Base-by-base conservation (phyloP, 192 early-diverging fungal species). In the Coemansia sp. region DNA sequence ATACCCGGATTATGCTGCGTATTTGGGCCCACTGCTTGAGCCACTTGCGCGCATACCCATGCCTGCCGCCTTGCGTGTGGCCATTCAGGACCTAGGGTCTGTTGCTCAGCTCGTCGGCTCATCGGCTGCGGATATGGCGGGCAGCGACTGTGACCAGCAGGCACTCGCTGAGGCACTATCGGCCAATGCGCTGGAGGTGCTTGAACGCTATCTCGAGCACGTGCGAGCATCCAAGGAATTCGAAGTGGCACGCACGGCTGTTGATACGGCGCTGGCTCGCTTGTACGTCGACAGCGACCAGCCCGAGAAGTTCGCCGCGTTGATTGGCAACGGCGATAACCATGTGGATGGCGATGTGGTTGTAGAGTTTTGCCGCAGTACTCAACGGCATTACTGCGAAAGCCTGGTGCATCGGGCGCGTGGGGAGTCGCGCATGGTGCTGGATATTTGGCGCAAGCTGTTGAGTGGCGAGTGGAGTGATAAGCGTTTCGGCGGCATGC, bases 251-350 rank as follows among this genome's bases (percentile, higher is more conserved):
- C 35, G 35, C 19, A 14, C 72, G 0, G 67, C 69, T 10, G 67
- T 83, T 19, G 81, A 83, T 50, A 83, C 81, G 13, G 64, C 53
- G 41, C 68, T 83, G 29, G 75, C 54, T 5, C 75, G 72, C 5
- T 46, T 78, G 39, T 83, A 78, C 31, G 72, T 69, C 0, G 68
- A n/a, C 29, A 73, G 56, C 62, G 7, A 17, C 56, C 69, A 56
- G 5, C 48, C 72, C 35, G 60, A 50, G 34, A 69, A 70, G 35
- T 67, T 78, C 19, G 29, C 66, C 11, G 48, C 45, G 16, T 45
- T 83, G 29, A 13, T 78, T 2, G 33, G 45, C 33, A 35, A 62
- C 1, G 40, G 63, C 21, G 74, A 41, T 33, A 42, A 10, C 29
- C 46, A 68, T 2, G 73, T 78, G 11, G 59, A 60, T 14, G 31